Evolutionary conservation across 768 basidiomycete species (phyloP).

Genomic region (Podaxis mareebaensis): DNA sequence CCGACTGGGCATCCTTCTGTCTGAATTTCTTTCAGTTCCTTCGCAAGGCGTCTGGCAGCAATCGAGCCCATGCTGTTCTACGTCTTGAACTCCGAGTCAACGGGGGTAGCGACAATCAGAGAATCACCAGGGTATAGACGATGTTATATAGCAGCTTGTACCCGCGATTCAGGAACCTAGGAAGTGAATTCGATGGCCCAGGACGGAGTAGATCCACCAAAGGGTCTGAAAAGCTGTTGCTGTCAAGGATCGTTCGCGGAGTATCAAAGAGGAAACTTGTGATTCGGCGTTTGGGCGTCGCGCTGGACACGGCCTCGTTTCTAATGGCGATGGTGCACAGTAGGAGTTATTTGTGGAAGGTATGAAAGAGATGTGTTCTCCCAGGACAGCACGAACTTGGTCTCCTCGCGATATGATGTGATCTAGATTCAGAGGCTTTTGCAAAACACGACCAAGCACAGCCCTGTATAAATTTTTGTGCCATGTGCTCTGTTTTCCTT

Average conservation of each 20-base stretch:
- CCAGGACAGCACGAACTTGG: background rate
- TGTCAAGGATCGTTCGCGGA: background rate
- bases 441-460: conserved; percentile 40
- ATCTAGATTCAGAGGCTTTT: conserved; percentile 14
- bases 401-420: background rate
- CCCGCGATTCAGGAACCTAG: background rate
- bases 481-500: conserved; percentile 24
- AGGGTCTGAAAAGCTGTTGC: background rate
- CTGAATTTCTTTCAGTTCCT: conserved; percentile 71
- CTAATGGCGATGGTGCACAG: background rate
- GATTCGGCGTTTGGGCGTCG: background rate
- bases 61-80: conserved; percentile 54
- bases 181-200: background rate
- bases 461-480: conserved; percentile 25
- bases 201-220: no score
- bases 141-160: background rate
- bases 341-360: background rate
- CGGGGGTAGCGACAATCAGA: conserved; percentile 2
- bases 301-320: background rate
- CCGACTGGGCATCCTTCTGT: conserved; percentile 68
- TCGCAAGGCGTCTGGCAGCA: conserved; percentile 62
- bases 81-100: background rate
- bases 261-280: background rate
- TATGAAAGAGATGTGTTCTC: background rate
- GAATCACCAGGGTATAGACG: background rate